Evolutionary conservation across 345 rosid genomes (phyloP).

Genomic region (Pugionium dolabratum): DNA sequence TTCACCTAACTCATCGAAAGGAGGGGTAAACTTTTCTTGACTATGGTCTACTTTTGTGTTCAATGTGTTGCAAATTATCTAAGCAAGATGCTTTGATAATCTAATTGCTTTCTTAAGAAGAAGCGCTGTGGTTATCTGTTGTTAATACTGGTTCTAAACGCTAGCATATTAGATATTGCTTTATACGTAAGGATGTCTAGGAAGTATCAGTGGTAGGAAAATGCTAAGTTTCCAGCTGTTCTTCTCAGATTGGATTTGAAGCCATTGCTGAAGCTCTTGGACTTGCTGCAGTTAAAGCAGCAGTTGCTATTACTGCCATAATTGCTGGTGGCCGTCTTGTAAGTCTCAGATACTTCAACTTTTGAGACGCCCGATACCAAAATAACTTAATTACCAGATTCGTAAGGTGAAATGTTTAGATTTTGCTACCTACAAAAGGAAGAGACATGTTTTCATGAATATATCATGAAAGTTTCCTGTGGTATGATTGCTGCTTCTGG

Average conservation of each 20-base stretch:
- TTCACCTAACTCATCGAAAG: conserved; percentile 97
- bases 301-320: conserved; percentile 90
- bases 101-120: conserved; percentile 1
- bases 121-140: conserved; percentile 16
- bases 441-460: conserved; percentile 24
- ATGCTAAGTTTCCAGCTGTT: conserved; percentile 24
- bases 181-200: conserved; percentile 12
- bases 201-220: conserved; percentile 15
- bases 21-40: conserved; percentile 74
- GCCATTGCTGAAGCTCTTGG: conserved; percentile 99
- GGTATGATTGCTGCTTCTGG: conserved; percentile 22
- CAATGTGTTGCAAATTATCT: conserved; percentile 5
- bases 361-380: conserved; percentile 18
- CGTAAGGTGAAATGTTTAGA: conserved; percentile 16
- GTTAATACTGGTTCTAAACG: neutral
- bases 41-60: conserved; percentile 21
- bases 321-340: conserved; percentile 99
- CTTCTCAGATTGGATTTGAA: conserved; percentile 88
- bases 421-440: conserved; percentile 17
- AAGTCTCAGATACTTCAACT: conserved; percentile 40
- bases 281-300: conserved; percentile 91
- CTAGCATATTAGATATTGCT: conserved; percentile 13
- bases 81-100: conserved; percentile 15
- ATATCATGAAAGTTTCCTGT: conserved; percentile 13
- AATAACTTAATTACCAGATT: conserved; percentile 20